A percentile compares a stretch with the other conserved stretches of the same genome.
phyloP scores from a whole-genome alignment of 2,329 filamentous ascomycete genomes.

The Venturia aucupariae region DNA sequence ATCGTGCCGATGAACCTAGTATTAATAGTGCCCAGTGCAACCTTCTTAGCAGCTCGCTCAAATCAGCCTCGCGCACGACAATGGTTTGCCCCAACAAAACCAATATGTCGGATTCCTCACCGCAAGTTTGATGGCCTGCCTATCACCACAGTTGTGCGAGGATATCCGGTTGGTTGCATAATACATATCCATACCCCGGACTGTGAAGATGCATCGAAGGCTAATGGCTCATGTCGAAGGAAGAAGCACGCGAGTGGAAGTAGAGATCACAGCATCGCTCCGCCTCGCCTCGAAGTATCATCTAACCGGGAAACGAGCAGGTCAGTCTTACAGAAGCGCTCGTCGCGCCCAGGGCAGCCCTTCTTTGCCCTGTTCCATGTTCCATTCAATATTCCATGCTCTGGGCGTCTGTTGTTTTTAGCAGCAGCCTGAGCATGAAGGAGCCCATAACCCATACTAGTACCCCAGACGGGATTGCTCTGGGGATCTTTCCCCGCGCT shows the following conservation, averaged over 20 bases:
- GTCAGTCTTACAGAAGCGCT: background rate
- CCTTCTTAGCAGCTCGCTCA: background rate
- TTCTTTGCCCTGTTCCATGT: too few relatives aligned
- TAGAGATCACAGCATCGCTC: background rate
- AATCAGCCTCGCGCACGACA: background rate
- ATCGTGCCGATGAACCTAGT: background rate
- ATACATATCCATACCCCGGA: background rate
- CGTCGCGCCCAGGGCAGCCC: background rate
- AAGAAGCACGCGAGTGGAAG: background rate
- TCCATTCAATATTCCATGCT: too few relatives aligned
- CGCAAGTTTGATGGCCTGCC: background rate
- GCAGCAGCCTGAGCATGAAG: too few relatives aligned
- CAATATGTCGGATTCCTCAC: background rate
- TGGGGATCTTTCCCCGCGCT: background rate
- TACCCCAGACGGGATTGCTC: too few relatives aligned
- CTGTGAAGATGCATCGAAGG: background rate
- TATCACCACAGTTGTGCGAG: background rate
- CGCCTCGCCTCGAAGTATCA: background rate
- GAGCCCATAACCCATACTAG: too few relatives aligned
- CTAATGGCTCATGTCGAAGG: background rate
- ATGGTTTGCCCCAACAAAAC: background rate
- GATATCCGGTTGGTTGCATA: background rate
- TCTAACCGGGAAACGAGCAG: background rate
- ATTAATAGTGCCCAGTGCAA: too few relatives aligned
- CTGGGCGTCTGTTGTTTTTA: background rate